Evolutionary conservation across 306 rosid species (phyloP).

Genomic region (Lathyrus aphaca): DNA sequence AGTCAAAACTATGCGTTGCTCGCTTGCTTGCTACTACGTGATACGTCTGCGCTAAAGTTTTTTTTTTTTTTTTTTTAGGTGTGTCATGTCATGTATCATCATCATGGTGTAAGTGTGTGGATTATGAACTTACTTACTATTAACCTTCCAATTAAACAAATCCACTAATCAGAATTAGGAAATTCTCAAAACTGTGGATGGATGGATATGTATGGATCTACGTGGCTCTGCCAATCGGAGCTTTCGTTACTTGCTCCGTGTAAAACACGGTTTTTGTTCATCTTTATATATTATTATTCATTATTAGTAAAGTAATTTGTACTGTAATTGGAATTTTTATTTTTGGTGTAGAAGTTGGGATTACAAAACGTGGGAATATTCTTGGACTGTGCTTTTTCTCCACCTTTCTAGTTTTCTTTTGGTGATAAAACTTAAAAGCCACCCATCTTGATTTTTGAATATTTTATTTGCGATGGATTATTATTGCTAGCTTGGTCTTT

Average conservation of each 20-base stretch:
- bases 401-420: too few relatives aligned
- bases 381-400: background rate
- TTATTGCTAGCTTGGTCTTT: slow-evolving; percentile 34
- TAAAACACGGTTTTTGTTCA: slow-evolving; percentile 36
- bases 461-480: background rate
- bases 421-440: background rate
- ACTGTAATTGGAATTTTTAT: slow-evolving; percentile 21
- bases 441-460: background rate
- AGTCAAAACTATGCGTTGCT: slow-evolving; percentile 55
- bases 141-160: background rate
- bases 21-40: slow-evolving; percentile 19
- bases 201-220: background rate
- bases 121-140: background rate
- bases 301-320: background rate
- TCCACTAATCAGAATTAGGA: background rate
- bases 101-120: background rate
- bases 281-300: too few relatives aligned
- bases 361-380: slow-evolving; percentile 27
- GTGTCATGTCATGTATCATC: background rate
- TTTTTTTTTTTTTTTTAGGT: background rate
- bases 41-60: slow-evolving; percentile 36
- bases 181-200: slow-evolving; percentile 8
- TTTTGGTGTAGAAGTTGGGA: slow-evolving; percentile 15
- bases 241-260: slow-evolving; percentile 24
- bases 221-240: slow-evolving; percentile 12